A percentile compares a stretch with the other conserved stretches of the same genome.
phyloP scores from a whole-genome alignment of 768 basidiomycete genomes.

The Ramaria rubella region DNA sequence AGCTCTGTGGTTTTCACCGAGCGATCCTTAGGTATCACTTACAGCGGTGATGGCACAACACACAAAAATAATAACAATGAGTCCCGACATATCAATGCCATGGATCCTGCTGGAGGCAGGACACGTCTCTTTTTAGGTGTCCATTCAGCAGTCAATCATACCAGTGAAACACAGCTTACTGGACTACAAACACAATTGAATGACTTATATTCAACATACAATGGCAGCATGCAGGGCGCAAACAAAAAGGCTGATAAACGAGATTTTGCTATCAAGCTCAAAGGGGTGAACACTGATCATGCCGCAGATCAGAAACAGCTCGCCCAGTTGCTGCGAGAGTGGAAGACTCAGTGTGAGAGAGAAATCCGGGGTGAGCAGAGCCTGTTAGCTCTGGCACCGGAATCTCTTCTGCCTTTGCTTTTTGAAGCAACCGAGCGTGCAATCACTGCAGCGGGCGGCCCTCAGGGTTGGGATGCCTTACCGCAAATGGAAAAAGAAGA shows the following conservation, averaged over 20 bases:
- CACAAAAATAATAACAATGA: no score
- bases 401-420: no score
- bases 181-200: no score
- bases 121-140: no score
- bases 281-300: slow-evolving; percentile 23
- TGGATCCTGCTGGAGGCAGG: no score
- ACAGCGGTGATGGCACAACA: no score
- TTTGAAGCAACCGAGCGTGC: neutral
- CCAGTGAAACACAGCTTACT: slow-evolving; percentile 21
- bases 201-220: no score
- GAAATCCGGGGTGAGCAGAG: slow-evolving; percentile 4
- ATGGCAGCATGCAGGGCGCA: neutral
- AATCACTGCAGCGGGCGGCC: neutral
- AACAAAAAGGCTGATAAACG: neutral
- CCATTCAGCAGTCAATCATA: no score
- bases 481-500: slow-evolving; percentile 14
- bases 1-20: no score
- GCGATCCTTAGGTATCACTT: no score
- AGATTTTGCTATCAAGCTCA: slow-evolving; percentile 17
- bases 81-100: no score
- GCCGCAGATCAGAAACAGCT: slow-evolving; percentile 26
- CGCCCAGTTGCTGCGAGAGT: slow-evolving; percentile 9
- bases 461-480: neutral
- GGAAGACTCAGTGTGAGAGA: slow-evolving; percentile 4
- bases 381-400: neutral